These are phyloP conservation scores for Apiospora saccharicola DNA, from an alignment of 2,329 filamentous ascomycete species.

Conservation along the genomic window DNA sequence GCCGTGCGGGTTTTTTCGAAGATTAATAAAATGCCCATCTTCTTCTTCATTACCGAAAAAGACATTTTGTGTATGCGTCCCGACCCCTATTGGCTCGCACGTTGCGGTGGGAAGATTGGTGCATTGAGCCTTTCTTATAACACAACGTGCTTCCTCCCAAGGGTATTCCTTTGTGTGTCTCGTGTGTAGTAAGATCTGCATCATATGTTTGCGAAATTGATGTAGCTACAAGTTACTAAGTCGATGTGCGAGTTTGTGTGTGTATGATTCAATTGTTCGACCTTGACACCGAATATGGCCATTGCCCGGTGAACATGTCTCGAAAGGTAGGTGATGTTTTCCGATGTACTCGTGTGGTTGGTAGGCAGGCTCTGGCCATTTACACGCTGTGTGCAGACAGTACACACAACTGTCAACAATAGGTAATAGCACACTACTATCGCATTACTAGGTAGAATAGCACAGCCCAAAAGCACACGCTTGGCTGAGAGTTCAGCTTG, in stretches of 20 bases:
- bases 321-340: background rate
- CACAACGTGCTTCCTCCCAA: background rate
- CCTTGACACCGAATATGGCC: slow-evolving; percentile 5
- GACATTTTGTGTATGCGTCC: slow-evolving; percentile 15
- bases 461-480: background rate
- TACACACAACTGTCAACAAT: background rate
- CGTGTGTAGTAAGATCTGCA: background rate
- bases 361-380: background rate
- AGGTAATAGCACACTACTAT: background rate
- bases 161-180: background rate
- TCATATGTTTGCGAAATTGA: background rate
- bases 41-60: slow-evolving; percentile 14
- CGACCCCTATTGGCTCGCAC: slow-evolving; percentile 13
- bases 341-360: background rate
- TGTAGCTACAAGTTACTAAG: background rate
- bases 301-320: slow-evolving; percentile 18
- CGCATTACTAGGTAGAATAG: slow-evolving; percentile 4
- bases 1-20: slow-evolving; percentile 7
- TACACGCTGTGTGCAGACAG: background rate
- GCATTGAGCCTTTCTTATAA: background rate
- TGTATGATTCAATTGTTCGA: slow-evolving; percentile 3
- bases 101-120: slow-evolving; percentile 2
- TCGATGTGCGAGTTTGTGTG: background rate
- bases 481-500: slow-evolving; percentile 19
- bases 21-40: background rate